Conservation (phyloP, 352 stramenopile genomes). For the Blastocystis sp. region DNA sequence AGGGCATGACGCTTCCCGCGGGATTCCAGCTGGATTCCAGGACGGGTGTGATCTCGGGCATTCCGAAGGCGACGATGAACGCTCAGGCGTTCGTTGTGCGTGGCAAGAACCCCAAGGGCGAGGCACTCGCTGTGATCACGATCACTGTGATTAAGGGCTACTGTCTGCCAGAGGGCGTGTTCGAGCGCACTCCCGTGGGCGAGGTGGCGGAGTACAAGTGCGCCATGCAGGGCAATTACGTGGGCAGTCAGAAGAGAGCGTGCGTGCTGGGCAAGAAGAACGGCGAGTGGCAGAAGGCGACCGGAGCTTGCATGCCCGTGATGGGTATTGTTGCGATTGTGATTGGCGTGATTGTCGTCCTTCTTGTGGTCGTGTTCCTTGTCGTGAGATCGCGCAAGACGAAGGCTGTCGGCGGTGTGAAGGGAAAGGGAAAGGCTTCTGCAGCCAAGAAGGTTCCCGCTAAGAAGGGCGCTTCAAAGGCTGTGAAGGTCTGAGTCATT, state of each 20-base stretch:
- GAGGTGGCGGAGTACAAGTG: background rate
- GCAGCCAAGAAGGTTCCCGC: too few species aligned
- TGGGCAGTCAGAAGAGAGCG: conserved; percentile 19
- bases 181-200: conserved; percentile 1
- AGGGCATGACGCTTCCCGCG: background rate
- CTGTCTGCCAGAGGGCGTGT: conserved; percentile 20
- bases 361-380: conserved; percentile 32
- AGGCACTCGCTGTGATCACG: background rate
- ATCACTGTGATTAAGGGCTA: conserved; percentile 27
- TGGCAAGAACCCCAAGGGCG: conserved; percentile 7
- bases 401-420: conserved; percentile 52
- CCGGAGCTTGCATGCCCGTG: conserved; percentile 11
- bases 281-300: conserved; percentile 12
- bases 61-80: background rate
- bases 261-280: background rate
- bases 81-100: background rate
- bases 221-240: background rate
- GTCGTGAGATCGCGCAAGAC: background rate
- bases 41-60: conserved; percentile 33
- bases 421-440: conserved; percentile 27
- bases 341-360: conserved; percentile 7
- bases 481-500: too few species aligned
- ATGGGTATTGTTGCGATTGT: conserved; percentile 23
- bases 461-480: too few species aligned
- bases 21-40: background rate